phyloP scores from a whole-genome alignment of 192 early-diverging fungal species.

The Coemansia sp. region DNA sequence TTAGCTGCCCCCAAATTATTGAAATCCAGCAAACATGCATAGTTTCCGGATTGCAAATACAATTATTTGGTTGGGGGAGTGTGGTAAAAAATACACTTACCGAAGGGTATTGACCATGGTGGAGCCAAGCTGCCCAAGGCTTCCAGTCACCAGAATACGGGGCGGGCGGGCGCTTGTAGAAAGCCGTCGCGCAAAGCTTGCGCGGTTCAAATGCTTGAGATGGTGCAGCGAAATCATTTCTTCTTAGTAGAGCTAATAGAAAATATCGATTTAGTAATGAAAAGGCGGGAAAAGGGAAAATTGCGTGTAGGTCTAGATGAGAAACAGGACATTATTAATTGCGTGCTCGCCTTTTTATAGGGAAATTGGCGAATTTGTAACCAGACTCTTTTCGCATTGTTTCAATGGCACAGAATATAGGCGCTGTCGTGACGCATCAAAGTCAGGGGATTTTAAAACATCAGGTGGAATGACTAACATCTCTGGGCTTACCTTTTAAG shows the following conservation, averaged over 20 bases:
- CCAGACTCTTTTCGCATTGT: too few species aligned
- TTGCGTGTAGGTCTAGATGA: background rate
- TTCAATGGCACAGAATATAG: background rate
- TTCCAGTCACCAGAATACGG: slow-evolving; percentile 62
- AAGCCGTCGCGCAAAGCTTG: slow-evolving; percentile 20
- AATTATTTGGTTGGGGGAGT: background rate
- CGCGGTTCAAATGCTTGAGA: background rate
- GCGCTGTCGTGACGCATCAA: too few species aligned
- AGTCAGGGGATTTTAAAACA: too few species aligned
- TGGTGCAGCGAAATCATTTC: background rate
- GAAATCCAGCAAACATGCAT: too few species aligned
- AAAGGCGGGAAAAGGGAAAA: background rate
- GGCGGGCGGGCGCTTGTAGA: slow-evolving; percentile 40
- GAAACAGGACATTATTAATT: too few species aligned
- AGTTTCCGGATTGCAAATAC: background rate
- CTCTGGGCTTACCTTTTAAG: too few species aligned
- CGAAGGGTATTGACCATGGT: slow-evolving; percentile 60
- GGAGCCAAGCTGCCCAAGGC: slow-evolving; percentile 63
- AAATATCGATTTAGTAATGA: background rate
- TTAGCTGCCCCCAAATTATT: too few species aligned
- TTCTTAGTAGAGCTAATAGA: too few species aligned
- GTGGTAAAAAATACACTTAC: slow-evolving; percentile 20
- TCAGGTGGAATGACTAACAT: too few species aligned
- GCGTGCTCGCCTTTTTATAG: too few species aligned
- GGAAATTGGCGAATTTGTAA: too few species aligned